These are phyloP conservation scores for Ophiostoma novo-ulmi DNA, from an alignment of 2,329 filamentous ascomycete genomes.

Conservation along the genomic window DNA sequence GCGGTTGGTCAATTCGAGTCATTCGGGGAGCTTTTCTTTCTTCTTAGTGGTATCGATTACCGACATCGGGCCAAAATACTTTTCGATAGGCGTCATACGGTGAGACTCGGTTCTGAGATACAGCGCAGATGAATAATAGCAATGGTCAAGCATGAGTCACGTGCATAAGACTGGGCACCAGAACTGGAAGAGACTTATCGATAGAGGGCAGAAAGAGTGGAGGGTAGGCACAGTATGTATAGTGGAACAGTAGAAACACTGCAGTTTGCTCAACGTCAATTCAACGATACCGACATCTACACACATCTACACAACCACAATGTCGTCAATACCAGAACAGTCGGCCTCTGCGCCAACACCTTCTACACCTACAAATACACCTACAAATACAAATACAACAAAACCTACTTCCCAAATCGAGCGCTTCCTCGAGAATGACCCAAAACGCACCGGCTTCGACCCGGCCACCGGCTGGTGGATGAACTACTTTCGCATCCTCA, in stretches of 20 bases:
- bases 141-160: background rate
- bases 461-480: constrained; percentile 62
- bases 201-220: background rate
- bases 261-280: background rate
- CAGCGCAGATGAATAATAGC: background rate
- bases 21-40: constrained; percentile 9
- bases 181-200: background rate
- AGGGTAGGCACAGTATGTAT: background rate
- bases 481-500: constrained; percentile 79
- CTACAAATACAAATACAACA: background rate
- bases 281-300: background rate
- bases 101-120: background rate
- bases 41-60: background rate
- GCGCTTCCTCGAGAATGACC: constrained; percentile 49
- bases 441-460: constrained; percentile 58
- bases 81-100: background rate
- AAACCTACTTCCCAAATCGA: constrained; percentile 10
- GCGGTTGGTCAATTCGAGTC: constrained; percentile 22
- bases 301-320: constrained; percentile 8
- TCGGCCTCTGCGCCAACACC: constrained; percentile 8
- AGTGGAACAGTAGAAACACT: background rate
- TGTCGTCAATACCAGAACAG: constrained; percentile 21
- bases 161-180: background rate
- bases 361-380: background rate
- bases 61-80: background rate